phyloP scores from a whole-genome alignment of 2,329 filamentous ascomycete genomes.

The Penicillium sp. region DNA sequence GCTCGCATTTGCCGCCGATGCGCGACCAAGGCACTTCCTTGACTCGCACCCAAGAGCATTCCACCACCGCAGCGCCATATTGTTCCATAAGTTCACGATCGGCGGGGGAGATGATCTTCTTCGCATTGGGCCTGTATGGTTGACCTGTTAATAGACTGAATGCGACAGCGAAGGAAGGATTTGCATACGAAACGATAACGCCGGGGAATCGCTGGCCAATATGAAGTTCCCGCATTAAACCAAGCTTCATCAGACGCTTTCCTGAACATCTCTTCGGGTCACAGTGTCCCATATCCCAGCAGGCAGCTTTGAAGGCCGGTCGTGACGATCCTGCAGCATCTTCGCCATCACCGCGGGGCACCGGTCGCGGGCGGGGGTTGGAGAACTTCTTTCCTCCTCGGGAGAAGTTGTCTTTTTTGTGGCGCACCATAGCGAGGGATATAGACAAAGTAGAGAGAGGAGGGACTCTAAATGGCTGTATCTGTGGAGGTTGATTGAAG shows the following conservation, averaged over 20 bases:
- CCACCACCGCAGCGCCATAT: slow-evolving; percentile 89
- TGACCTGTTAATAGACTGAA: slow-evolving; percentile 1
- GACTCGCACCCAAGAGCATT: slow-evolving; percentile 93
- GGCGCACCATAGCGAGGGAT: slow-evolving; percentile 68
- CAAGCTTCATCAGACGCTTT: slow-evolving; percentile 86
- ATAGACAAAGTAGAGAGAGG: background rate
- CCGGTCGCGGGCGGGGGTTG: slow-evolving; percentile 53
- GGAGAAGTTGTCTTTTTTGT: slow-evolving; percentile 82
- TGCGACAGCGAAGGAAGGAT: background rate
- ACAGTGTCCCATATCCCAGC: slow-evolving; percentile 97
- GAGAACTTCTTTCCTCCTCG: slow-evolving; percentile 68
- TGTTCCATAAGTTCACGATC: slow-evolving; percentile 78
- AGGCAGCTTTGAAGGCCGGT: slow-evolving; percentile 77
- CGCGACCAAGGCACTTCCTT: slow-evolving; percentile 84
- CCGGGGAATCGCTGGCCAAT: slow-evolving; percentile 88
- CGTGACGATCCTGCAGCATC: slow-evolving; percentile 33
- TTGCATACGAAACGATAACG: slow-evolving; percentile 72
- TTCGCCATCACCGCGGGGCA: slow-evolving; percentile 44
- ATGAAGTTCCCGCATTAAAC: slow-evolving; percentile 87
- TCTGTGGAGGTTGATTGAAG: background rate
- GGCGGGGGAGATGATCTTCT: slow-evolving; percentile 74
- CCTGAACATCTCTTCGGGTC: slow-evolving; percentile 95
- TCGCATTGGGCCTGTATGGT: slow-evolving; percentile 68
- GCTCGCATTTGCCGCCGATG: slow-evolving; percentile 89
- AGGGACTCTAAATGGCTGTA: background rate